These are phyloP conservation scores for Combretum micranthum DNA, from an alignment of 345 rosid genomes.

Conservation along the genomic window DNA sequence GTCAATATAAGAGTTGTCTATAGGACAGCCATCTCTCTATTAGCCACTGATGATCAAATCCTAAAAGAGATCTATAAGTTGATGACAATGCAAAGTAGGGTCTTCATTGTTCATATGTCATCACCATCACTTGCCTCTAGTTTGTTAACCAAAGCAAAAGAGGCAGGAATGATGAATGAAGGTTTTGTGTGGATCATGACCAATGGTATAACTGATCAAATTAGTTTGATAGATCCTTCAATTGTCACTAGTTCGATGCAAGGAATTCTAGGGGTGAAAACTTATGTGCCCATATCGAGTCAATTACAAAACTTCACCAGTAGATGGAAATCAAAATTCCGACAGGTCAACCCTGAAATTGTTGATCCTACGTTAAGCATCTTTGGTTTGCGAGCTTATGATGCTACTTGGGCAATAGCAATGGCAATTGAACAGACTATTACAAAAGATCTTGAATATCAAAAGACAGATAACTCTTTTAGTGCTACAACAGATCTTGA, in stretches of 20 bases:
- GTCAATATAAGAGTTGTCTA: not conserved
- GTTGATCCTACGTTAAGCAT: conserved; percentile 10
- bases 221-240: not conserved
- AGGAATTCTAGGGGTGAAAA: not conserved
- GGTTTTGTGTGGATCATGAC: conserved; percentile 1
- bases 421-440: conserved; percentile 15
- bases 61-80: not conserved
- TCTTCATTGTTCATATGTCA: not conserved
- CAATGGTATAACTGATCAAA: conserved; percentile 1
- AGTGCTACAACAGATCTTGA: not conserved
- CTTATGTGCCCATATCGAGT: conserved; percentile 7
- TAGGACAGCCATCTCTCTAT: not conserved
- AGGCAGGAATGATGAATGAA: not conserved
- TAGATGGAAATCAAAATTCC: conserved; percentile 16
- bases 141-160: not conserved
- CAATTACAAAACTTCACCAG: conserved; percentile 24
- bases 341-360: not conserved
- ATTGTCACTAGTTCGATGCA: not conserved
- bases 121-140: not conserved
- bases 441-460: not conserved
- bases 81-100: conserved; percentile 1
- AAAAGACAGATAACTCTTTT: not conserved
- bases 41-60: not conserved
- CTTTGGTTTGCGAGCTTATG: conserved; percentile 26
- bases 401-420: conserved; percentile 21